These are phyloP conservation scores for Candida mattraensis DNA, from an alignment of 805 yeast genomes.

Conservation along the genomic window DNA sequence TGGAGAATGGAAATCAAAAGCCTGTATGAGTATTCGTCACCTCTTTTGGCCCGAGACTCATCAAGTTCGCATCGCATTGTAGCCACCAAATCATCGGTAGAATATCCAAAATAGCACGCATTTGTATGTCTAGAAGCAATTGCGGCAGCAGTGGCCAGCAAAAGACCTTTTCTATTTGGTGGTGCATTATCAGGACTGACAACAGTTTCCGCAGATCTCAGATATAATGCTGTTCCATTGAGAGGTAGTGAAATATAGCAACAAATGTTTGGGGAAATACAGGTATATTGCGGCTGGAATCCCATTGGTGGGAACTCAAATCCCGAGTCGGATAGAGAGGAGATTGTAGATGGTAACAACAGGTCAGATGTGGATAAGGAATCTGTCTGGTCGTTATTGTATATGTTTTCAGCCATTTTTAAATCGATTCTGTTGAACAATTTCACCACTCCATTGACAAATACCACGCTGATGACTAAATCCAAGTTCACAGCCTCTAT, in stretches of 20 bases:
- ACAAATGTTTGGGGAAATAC: constrained; percentile 53
- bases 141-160: constrained; percentile 51
- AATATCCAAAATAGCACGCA: constrained; percentile 65
- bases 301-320: constrained; percentile 44
- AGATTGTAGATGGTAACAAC: constrained; percentile 35
- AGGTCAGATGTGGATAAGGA: constrained; percentile 7
- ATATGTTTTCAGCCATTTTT: constrained; percentile 21
- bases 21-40: constrained; percentile 30
- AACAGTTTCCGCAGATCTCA: constrained; percentile 23
- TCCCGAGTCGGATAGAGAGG: constrained; percentile 53
- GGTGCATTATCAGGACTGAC: constrained; percentile 18
- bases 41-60: constrained; percentile 23
- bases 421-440: constrained; percentile 41
- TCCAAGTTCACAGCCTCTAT: constrained; percentile 39
- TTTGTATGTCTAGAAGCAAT: constrained; percentile 67
- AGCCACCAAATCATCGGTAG: constrained; percentile 68
- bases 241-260: constrained; percentile 38
- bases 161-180: constrained; percentile 30
- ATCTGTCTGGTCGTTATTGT: constrained; percentile 5
- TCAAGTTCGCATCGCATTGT: constrained; percentile 51
- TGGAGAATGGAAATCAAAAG: constrained; percentile 46
- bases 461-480: constrained; percentile 38
- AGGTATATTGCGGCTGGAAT: constrained; percentile 35
- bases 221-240: constrained; percentile 21
- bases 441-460: constrained; percentile 46